These are phyloP conservation scores for Heterobasidion irregulare DNA, from an alignment of 1,284 basidiomycete genomes.

Conservation along the genomic window DNA sequence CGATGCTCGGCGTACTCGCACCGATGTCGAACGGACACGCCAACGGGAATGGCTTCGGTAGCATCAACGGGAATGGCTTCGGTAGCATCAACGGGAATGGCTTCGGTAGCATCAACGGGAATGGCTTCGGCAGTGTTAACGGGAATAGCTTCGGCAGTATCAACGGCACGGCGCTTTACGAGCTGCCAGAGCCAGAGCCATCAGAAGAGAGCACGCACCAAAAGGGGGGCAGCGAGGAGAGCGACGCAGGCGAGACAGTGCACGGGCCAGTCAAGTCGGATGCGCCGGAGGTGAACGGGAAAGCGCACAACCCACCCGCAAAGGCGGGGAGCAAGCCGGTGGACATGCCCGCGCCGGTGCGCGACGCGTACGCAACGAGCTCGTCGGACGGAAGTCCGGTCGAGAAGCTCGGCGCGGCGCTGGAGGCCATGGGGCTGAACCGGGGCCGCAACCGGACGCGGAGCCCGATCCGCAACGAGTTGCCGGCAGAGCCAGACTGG, in stretches of 20 bases:
- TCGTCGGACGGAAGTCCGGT: constrained; percentile 43
- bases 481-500: constrained; percentile 30
- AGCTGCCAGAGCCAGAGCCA: not conserved
- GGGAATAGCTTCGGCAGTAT: constrained; percentile 10
- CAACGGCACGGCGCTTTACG: constrained; percentile 6
- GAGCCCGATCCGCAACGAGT: constrained; percentile 38
- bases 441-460: constrained; percentile 46
- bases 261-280: constrained; percentile 26
- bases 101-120: too few relatives aligned
- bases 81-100: too few relatives aligned
- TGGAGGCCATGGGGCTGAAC: constrained; percentile 25
- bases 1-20: not conserved
- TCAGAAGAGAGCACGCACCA: not conserved
- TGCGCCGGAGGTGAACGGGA: not conserved
- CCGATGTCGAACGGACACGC: not conserved
- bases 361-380: constrained; percentile 29
- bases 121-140: too few relatives aligned
- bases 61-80: too few relatives aligned
- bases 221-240: not conserved
- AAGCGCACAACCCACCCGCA: not conserved
- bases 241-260: constrained; percentile 22
- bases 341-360: constrained; percentile 20
- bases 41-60: constrained; percentile 12
- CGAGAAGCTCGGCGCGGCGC: constrained; percentile 26
- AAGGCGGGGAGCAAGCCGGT: constrained; percentile 15